These are phyloP conservation scores for Sporothrix variecibatus DNA, from an alignment of 2,329 filamentous ascomycete species.

Conservation along the genomic window DNA sequence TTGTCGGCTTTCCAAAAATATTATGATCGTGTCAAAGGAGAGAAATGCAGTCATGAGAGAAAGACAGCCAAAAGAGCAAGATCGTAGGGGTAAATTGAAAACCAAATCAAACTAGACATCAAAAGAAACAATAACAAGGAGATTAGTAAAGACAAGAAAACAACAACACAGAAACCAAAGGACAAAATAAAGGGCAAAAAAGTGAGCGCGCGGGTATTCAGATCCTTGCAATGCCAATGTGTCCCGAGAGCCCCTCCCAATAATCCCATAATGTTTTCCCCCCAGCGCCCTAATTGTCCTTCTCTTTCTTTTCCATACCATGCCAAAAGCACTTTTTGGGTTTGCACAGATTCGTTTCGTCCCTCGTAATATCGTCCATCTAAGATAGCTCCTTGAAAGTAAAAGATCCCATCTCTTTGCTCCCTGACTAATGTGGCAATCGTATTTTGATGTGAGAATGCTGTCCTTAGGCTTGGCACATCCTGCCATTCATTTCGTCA, in stretches of 20 bases:
- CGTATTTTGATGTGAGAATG: background rate
- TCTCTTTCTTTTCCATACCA: background rate
- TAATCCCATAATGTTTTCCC: background rate
- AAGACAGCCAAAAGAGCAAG: background rate
- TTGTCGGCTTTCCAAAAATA: background rate
- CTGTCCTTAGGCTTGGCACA: background rate
- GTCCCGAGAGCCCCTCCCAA: background rate
- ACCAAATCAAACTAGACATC: background rate
- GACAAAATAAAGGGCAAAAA: conserved; percentile 20
- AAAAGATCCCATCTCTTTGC: background rate
- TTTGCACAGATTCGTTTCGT: background rate
- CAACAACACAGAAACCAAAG: conserved; percentile 17
- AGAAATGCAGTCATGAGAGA: background rate
- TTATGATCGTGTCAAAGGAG: background rate
- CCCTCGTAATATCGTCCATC: background rate
- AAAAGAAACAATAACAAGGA: background rate
- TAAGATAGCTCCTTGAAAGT: background rate
- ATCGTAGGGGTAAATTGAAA: background rate
- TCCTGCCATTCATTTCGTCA: background rate
- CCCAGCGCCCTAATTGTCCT: background rate
- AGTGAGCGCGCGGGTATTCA: conserved; percentile 21
- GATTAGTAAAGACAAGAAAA: conserved; percentile 22
- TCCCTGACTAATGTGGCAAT: background rate
- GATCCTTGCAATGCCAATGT: background rate
- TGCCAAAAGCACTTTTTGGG: background rate